Conservation (phyloP, 2,329 filamentous ascomycete genomes). For the Lecanicillium sp. region DNA sequence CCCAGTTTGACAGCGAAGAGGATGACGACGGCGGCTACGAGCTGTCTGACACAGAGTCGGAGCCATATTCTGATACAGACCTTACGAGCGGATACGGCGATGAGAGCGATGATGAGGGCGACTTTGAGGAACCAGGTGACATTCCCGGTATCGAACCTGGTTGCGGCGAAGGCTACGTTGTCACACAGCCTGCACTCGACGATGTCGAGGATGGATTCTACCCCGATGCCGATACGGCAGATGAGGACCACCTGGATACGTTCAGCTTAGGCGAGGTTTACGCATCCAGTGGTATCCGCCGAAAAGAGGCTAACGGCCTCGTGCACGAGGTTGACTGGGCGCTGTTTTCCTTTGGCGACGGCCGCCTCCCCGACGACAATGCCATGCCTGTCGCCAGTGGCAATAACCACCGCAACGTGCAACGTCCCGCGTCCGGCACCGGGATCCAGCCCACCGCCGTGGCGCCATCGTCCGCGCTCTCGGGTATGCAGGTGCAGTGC, state of each 20-base stretch:
- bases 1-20: constrained; percentile 35
- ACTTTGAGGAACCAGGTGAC: constrained; percentile 62
- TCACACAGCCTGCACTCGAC: constrained; percentile 89
- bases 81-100: constrained; percentile 48
- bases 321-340: constrained; percentile 96
- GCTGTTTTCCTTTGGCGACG: constrained; percentile 70
- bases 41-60: constrained; percentile 57
- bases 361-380: constrained; percentile 67
- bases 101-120: constrained; percentile 44
- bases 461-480: constrained; percentile 55
- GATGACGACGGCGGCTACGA: constrained; percentile 54
- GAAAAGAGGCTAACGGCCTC: constrained; percentile 64
- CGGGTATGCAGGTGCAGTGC: constrained; percentile 76
- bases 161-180: constrained; percentile 68
- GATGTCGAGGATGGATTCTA: constrained; percentile 81
- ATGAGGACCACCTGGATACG: constrained; percentile 76
- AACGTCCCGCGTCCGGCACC: constrained; percentile 6
- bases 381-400: constrained; percentile 45
- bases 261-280: constrained; percentile 79
- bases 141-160: constrained; percentile 71
- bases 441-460: constrained; percentile 51
- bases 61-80: constrained; percentile 43
- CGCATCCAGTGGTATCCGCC: constrained; percentile 82
- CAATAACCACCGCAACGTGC: constrained; percentile 7
- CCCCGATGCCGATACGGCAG: constrained; percentile 60